A percentile compares a stretch with the other conserved stretches of the same genome.
phyloP scores from a whole-genome alignment of 495 filamentous ascomycete species.

The Massariosphaeria phaeospora region DNA sequence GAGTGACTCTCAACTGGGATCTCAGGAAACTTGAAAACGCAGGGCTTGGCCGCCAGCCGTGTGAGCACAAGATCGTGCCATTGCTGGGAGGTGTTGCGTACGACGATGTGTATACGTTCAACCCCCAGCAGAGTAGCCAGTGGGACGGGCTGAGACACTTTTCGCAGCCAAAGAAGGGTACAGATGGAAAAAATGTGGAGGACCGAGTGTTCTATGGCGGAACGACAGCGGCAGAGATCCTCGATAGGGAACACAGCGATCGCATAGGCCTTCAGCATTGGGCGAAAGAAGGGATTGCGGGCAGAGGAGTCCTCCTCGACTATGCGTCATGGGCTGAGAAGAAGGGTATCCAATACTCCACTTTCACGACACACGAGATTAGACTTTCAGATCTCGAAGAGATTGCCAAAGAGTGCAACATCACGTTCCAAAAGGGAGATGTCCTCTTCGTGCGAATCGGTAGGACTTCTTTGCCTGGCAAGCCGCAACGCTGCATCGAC shows the following conservation, averaged over 20 bases:
- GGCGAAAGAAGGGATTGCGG: constrained; percentile 27
- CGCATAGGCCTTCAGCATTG: constrained; percentile 27
- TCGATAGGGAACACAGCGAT: constrained; percentile 10
- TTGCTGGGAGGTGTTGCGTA: constrained; percentile 5
- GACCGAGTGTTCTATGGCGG: constrained; percentile 28
- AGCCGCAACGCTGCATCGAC: not conserved
- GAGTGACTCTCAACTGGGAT: constrained; percentile 11
- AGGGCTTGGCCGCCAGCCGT: constrained; percentile 1
- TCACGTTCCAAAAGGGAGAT: constrained; percentile 27
- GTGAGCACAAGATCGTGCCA: constrained; percentile 3
- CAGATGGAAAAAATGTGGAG: constrained; percentile 6
- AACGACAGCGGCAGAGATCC: constrained; percentile 21
- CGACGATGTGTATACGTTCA: constrained; percentile 27
- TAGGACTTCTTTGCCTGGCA: not conserved
- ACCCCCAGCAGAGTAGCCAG: constrained; percentile 27
- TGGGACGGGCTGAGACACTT: constrained; percentile 31
- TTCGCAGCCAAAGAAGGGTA: not conserved
- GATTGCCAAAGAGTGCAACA: constrained; percentile 19
- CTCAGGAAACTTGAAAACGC: constrained; percentile 13
- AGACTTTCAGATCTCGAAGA: constrained; percentile 7
- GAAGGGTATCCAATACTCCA: constrained; percentile 21
- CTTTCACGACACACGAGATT: constrained; percentile 17
- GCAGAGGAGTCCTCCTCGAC: constrained; percentile 29
- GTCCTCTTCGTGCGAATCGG: constrained; percentile 26
- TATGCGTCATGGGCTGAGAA: constrained; percentile 20